Base-by-base conservation (phyloP, 2,329 filamentous ascomycete species). In the Sporothrix protearum region DNA sequence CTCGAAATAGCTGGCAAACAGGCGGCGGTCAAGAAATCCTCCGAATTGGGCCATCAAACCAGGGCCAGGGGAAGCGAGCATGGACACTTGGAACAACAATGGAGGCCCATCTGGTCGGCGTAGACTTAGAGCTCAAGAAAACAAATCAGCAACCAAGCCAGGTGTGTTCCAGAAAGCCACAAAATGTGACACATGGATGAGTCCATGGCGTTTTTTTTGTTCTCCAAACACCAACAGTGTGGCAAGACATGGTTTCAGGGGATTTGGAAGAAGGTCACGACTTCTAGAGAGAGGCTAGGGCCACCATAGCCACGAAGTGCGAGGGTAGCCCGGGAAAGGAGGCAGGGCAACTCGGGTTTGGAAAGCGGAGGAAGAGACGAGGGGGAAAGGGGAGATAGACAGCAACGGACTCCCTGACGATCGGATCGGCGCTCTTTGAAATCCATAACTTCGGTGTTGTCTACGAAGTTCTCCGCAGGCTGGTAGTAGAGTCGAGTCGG, bases 331-430 rank as follows among this genome's bases (percentile, higher is more conserved):
- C 42, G 19, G n/a, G 49, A 53, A 9, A 53, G 10, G 8, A 28
- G 49, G 28, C 55, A 36, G 30, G 55, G 28, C 36, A 30, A 59
- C 30, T 61, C 53, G 53, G 28, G 28, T 19, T 30, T 30, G 28
- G 28, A 57, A 57, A 57, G 53, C 53, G 25, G 53, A 57, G 53
- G 53, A 57, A 57, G 53, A 57, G 25, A 25, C n/a, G n/a, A 53
- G 28, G 28, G 9, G 12, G 28, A n/a, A 22, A 19, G 53, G 53
- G 16, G 30, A 45, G 22, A 28, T 9, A 64, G 14, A 12, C 42
- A 47, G 39, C 39, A 63, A 5, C 57, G 39, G 45, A 42, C 36
- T 25, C 59, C 36, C 36, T 68, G 64, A 36, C 64, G 45, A 68
- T 68, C 64, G 47, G 47, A 68, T 68, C 64, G 28, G 47, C 47